Evolutionary conservation across 257 asterid species (phyloP).

Genomic region (Solanum okadae): DNA sequence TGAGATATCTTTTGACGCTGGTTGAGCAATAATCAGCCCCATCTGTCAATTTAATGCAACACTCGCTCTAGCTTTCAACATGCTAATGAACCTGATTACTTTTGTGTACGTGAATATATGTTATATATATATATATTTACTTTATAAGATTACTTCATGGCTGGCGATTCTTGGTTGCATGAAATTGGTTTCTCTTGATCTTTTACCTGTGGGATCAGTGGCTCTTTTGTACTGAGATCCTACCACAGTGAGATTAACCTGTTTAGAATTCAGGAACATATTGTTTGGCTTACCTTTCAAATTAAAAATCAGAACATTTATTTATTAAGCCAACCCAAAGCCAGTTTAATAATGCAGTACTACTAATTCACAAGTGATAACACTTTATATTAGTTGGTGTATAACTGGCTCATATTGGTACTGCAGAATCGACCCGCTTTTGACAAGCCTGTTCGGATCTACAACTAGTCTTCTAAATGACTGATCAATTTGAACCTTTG

Average conservation of each 20-base stretch:
- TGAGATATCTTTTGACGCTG: background rate
- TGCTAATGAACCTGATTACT: background rate
- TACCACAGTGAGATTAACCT: background rate
- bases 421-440: slow-evolving; percentile 61
- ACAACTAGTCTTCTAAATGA: slow-evolving; percentile 27
- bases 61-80: background rate
- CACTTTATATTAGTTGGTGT: background rate
- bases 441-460: slow-evolving; percentile 72
- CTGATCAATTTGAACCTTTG: background rate
- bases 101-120: background rate
- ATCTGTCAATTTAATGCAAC: background rate
- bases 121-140: background rate
- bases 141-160: background rate
- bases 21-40: background rate
- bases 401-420: background rate
- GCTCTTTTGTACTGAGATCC: background rate
- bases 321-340: background rate
- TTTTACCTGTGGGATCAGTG: background rate
- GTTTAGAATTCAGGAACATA: background rate
- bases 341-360: no score
- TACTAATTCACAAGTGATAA: background rate
- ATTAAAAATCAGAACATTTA: background rate
- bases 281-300: background rate
- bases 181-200: background rate
- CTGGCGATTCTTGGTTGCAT: background rate